phyloP scores from a whole-genome alignment of 208 protist species.

The Acanthamoeba sp. region DNA sequence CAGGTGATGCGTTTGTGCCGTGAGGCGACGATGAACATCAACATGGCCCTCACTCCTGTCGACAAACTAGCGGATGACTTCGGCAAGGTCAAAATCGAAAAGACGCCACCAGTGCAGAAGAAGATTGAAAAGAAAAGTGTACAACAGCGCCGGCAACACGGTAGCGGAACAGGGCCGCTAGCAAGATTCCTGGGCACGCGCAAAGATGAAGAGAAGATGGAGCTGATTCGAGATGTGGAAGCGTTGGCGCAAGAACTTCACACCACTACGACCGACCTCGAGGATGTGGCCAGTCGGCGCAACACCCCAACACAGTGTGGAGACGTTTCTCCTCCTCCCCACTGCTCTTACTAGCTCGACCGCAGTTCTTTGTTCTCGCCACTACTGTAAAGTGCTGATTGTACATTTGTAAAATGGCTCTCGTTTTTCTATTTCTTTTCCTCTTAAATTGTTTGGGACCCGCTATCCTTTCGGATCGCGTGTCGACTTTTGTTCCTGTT shows the following conservation, averaged over 20 bases:
- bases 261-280: not conserved
- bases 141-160: not conserved
- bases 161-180: not conserved
- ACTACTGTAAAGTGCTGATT: not conserved
- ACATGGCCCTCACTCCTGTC: not conserved
- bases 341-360: too few species aligned
- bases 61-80: not conserved
- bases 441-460: too few species aligned
- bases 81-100: not conserved
- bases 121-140: not conserved
- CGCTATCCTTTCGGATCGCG: too few species aligned
- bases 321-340: too few species aligned
- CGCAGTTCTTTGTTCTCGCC: too few species aligned
- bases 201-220: not conserved
- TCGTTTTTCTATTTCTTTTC: too few species aligned
- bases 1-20: not conserved
- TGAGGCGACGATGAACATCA: slow-evolving; percentile 25
- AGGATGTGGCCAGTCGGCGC: not conserved
- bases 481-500: not conserved
- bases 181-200: not conserved
- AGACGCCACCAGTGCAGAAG: not conserved
- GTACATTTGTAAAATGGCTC: too few species aligned
- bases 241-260: not conserved
- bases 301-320: too few species aligned
- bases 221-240: not conserved